These are phyloP conservation scores for Waltergamsia citrina DNA, from an alignment of 2,329 filamentous ascomycete species.

Conservation along the genomic window DNA sequence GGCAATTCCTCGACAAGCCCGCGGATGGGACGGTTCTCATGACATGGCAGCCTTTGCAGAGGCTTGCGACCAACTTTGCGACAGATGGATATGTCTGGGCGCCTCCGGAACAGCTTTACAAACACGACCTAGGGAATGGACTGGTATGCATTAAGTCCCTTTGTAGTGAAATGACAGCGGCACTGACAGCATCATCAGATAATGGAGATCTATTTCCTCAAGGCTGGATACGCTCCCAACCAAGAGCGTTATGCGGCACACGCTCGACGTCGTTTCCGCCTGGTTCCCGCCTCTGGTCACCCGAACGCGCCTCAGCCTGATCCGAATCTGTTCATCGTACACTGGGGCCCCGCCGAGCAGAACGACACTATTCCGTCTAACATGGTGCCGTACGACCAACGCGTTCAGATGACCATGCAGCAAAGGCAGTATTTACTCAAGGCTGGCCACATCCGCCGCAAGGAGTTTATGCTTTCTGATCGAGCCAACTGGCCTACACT, in stretches of 20 bases:
- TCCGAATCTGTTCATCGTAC: conserved; percentile 79
- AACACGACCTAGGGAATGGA: conserved; percentile 58
- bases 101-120: conserved; percentile 67
- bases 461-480: conserved; percentile 92
- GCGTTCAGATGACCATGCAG: conserved; percentile 50
- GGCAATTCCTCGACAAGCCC: conserved; percentile 82
- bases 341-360: conserved; percentile 73
- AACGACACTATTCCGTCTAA: conserved; percentile 63
- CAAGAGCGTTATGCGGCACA: conserved; percentile 69
- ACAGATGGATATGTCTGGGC: conserved; percentile 93
- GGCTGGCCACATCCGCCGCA: conserved; percentile 74
- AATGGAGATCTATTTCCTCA: conserved; percentile 81
- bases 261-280: conserved; percentile 75
- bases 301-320: conserved; percentile 65
- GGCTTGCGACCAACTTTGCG: conserved; percentile 64
- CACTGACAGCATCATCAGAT: no score
- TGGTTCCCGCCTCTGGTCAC: conserved; percentile 62
- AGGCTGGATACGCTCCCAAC: conserved; percentile 68
- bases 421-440: conserved; percentile 56
- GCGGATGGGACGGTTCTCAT: conserved; percentile 74
- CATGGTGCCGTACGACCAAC: conserved; percentile 54
- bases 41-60: conserved; percentile 76
- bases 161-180: no score
- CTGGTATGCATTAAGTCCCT: conserved; percentile 30
- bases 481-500: conserved; percentile 85